A percentile compares a stretch with the other conserved stretches of the same genome.
phyloP scores from a whole-genome alignment of 768 basidiomycete species.

The Tubosaeta sp. region DNA sequence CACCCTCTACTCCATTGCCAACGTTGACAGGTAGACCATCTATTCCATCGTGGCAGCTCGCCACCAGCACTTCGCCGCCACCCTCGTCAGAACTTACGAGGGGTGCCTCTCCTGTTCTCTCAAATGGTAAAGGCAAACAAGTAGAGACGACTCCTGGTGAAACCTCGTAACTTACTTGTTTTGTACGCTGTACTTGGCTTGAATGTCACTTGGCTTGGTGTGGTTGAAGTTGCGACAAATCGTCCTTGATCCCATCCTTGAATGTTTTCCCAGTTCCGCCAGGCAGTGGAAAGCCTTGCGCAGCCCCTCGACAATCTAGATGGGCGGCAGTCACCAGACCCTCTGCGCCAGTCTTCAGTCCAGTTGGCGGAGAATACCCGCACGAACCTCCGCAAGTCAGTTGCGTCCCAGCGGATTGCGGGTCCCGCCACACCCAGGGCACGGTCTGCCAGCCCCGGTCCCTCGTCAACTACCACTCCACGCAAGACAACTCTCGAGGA shows the following conservation, averaged over 20 bases:
- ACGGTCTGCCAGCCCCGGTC: constrained; percentile 23
- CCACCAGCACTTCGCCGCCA: constrained; percentile 31
- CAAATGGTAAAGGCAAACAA: constrained; percentile 61
- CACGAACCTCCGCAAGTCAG: constrained; percentile 58
- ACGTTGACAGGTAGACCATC: constrained; percentile 56
- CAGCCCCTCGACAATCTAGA: constrained; percentile 35
- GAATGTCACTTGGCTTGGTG: background rate
- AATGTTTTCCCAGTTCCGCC: constrained; percentile 76
- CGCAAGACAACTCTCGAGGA: constrained; percentile 70
- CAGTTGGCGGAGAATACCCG: constrained; percentile 61
- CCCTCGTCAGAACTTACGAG: constrained; percentile 14
- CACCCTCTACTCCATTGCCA: constrained; percentile 48
- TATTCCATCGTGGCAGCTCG: constrained; percentile 92
- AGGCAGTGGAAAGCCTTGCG: constrained; percentile 68
- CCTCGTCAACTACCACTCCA: constrained; percentile 20
- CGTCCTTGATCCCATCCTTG: background rate
- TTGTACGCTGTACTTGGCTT: constrained; percentile 2
- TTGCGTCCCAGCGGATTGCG: constrained; percentile 47
- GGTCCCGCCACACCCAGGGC: constrained; percentile 32
- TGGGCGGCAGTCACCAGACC: constrained; percentile 36
- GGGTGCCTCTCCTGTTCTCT: constrained; percentile 4
- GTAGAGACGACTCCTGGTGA: constrained; percentile 27
- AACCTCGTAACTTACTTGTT: constrained; percentile 14
- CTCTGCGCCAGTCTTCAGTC: constrained; percentile 37
- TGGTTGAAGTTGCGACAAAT: background rate